These are phyloP conservation scores for Lactuca sativa DNA, from an alignment of 129 eudicot species.

Conservation along the genomic window DNA sequence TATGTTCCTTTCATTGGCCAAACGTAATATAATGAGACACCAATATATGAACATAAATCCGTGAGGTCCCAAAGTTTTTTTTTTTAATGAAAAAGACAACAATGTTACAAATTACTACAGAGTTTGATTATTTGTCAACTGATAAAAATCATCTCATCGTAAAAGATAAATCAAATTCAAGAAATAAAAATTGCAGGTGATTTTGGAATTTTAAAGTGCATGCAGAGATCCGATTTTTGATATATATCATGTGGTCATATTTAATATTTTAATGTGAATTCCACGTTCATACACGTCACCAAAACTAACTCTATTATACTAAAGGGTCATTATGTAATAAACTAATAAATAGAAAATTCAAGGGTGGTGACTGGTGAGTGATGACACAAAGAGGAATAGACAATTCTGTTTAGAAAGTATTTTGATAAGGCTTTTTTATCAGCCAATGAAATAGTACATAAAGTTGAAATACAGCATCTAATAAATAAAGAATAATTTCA, in stretches of 20 bases:
- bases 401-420: constrained; percentile 11
- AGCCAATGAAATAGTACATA: not conserved
- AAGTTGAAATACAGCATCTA: constrained; percentile 23
- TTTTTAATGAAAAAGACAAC: constrained; percentile 18
- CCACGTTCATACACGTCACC: constrained; percentile 10
- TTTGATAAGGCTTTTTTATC: constrained; percentile 2
- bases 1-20: constrained; percentile 23
- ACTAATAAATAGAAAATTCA: constrained; percentile 14
- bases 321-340: not conserved
- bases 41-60: constrained; percentile 15
- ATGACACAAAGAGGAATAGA: constrained; percentile 22
- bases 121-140: not conserved
- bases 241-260: constrained; percentile 15
- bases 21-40: constrained; percentile 16
- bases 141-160: too few relatives aligned
- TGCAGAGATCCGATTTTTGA: constrained; percentile 14
- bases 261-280: constrained; percentile 8
- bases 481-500: not conserved
- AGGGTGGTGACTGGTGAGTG: constrained; percentile 15
- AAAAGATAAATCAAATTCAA: constrained; percentile 2
- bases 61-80: constrained; percentile 21
- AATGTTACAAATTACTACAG: constrained; percentile 19
- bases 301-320: constrained; percentile 11
- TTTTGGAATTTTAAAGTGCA: constrained; percentile 10
- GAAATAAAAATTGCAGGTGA: constrained; percentile 5